Evolutionary conservation across 2,329 filamentous ascomycete genomes (phyloP), one percentile per base, ranked within the genome.

Genomic region (Trichoderma sp.): DNA sequence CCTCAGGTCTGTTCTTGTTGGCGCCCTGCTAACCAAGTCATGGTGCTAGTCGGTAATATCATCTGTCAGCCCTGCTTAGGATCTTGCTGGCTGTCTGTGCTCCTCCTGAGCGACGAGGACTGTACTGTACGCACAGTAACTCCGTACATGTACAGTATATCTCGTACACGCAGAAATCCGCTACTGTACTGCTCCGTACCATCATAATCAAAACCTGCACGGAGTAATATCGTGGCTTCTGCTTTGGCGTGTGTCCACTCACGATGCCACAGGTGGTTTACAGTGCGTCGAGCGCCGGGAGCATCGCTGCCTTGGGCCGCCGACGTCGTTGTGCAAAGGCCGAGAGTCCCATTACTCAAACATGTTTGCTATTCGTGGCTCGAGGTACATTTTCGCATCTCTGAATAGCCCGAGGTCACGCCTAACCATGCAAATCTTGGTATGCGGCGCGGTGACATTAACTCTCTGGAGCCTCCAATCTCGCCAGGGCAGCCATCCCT

Each of bases 1-100:
- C 42, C n/a, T 45, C 50, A 50, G 27, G 53, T 17, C 37, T 57
- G 29, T 48, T 57, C 34, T 60, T 34, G 64, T 67, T 67, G 56
- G 34, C 64, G 45, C 42, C 63, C 34, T 64, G 60, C 50, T 53
- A 58, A 50, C 53, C 37, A 53, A 53, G 48, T 32, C 52, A 42
- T 65, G 12, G 37, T 48, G 42, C 42, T 22, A 48, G 42, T 54
- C 35, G 35, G 5, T 48, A 29, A 25, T 37, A 37, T 35, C 27
- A 50, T 50, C 34, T 42, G 39, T 35, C 63, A 66, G 53, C 52
- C 63, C 50, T 57, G 35, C 53, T 65, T 15, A 42, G 34, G 27
- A 25, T 64, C 34, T 22, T 42, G 50, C 50, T 15, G 34, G 60
- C 37, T 60, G 57, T 19, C n/a, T 32, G 7, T 19, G 22, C 19